Percentiles rank a stretch among this genome's conserved stretches.
phyloP scores from a whole-genome alignment of 2,329 filamentous ascomycete species.

The Ascochyta koolunga region DNA sequence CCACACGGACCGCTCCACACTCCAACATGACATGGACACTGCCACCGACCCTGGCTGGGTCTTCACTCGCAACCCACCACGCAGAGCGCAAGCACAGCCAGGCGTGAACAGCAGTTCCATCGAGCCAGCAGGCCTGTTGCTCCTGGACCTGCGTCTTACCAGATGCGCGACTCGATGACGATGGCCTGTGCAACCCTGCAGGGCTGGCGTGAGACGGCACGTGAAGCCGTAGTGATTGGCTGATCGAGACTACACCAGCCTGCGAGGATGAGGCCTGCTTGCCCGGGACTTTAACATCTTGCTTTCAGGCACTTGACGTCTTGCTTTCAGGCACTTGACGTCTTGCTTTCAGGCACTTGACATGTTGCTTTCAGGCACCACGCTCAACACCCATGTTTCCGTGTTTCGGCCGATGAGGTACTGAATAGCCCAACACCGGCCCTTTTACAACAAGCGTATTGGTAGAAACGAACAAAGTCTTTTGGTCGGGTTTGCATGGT shows the following conservation, averaged over 20 bases:
- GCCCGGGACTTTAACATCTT: too few relatives aligned
- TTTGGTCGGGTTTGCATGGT: not conserved
- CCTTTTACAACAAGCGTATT: too few relatives aligned
- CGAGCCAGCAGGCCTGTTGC: too few relatives aligned
- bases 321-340: too few relatives aligned
- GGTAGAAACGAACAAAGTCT: too few relatives aligned
- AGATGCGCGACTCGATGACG: conserved; percentile 8
- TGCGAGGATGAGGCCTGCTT: conserved; percentile 3
- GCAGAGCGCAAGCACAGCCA: too few relatives aligned
- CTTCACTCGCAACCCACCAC: too few relatives aligned
- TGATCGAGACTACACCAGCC: not conserved
- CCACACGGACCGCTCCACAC: not conserved
- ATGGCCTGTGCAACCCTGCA: conserved; percentile 4
- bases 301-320: too few relatives aligned
- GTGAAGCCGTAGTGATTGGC: conserved; percentile 1
- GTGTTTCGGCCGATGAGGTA: conserved; percentile 1
- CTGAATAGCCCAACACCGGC: conserved; percentile 8
- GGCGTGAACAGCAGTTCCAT: too few relatives aligned
- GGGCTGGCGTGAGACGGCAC: conserved; percentile 5
- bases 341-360: conserved; percentile 17
- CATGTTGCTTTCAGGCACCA: not conserved
- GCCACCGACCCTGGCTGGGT: too few relatives aligned
- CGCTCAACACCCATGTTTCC: not conserved
- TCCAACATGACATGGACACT: too few relatives aligned
- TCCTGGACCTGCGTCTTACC: not conserved